A percentile compares a stretch with the other conserved stretches of the same genome.
Evolutionary conservation across 108 stramenopile genomes (phyloP).

Genomic region (Aurantiochytrium sp.): DNA sequence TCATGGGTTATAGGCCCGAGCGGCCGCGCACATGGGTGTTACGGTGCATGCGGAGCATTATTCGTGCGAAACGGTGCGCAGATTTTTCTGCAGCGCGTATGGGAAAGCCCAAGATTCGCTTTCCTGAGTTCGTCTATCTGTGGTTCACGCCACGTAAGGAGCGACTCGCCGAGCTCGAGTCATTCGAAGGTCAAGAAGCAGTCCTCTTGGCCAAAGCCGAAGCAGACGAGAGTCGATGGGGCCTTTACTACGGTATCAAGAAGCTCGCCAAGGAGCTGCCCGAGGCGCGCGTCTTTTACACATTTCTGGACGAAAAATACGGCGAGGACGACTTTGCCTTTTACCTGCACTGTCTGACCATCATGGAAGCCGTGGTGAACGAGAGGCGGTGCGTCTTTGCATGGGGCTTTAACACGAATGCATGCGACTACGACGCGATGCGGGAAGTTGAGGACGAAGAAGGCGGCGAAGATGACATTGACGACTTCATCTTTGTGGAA

Average conservation of each 20-base stretch:
- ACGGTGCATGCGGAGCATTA: constrained; percentile 37
- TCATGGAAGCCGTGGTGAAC: constrained; percentile 17
- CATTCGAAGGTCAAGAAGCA: neutral
- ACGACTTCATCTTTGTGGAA: neutral
- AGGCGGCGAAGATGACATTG: neutral
- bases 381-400: neutral
- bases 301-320: constrained; percentile 46
- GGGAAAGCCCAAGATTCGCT: constrained; percentile 35
- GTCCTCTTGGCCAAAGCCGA: neutral
- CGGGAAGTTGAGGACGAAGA: neutral
- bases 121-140: constrained; percentile 59
- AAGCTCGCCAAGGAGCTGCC: constrained; percentile 22
- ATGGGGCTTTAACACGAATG: neutral
- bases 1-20: constrained; percentile 28
- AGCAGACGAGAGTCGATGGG: constrained; percentile 56
- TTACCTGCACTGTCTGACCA: constrained; percentile 25
- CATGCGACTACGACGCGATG: neutral
- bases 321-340: constrained; percentile 49
- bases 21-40: constrained; percentile 37
- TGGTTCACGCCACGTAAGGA: constrained; percentile 46
- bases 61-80: neutral
- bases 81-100: neutral
- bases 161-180: neutral
- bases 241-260: constrained; percentile 58
- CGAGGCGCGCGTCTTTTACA: constrained; percentile 38